Percentiles rank a stretch among this genome's conserved stretches.
Conservation (phyloP, 176 grass and related monocot genomes). For the Urochloa ruziziensis region DNA sequence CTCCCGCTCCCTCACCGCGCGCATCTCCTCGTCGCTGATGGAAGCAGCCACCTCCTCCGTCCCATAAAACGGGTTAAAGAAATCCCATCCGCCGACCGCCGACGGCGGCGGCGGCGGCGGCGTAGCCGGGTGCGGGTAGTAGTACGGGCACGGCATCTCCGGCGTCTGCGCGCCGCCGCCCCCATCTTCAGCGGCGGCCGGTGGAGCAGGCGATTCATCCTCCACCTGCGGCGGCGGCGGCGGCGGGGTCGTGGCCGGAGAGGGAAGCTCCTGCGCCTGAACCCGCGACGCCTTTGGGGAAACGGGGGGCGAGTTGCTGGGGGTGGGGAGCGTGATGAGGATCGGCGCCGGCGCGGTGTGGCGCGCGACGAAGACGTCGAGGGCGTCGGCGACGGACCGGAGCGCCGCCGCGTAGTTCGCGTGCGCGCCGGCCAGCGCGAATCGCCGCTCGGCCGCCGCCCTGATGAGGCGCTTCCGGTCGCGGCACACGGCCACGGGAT, state of each 20-base stretch:
- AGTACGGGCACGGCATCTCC: conserved; percentile 67
- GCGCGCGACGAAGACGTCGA: conserved; percentile 80
- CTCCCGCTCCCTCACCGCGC: conserved; percentile 72
- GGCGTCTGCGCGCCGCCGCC: conserved; percentile 12
- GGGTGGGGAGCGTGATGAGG: conserved; percentile 73
- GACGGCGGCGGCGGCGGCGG: conserved; percentile 38
- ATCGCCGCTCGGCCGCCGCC: conserved; percentile 65
- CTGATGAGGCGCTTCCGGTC: conserved; percentile 87
- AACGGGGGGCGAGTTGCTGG: conserved; percentile 27
- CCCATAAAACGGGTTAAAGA: conserved; percentile 95
- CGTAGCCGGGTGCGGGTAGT: conserved; percentile 44
- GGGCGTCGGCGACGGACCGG: conserved; percentile 58
- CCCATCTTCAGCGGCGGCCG: background rate
- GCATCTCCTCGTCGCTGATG: conserved; percentile 78
- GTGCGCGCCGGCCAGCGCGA: conserved; percentile 68
- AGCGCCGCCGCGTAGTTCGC: conserved; percentile 63
- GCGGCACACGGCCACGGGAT: conserved; percentile 78
- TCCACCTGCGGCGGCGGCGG: background rate
- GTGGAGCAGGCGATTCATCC: background rate
- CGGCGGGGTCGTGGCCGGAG: background rate
- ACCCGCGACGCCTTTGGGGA: conserved; percentile 42
- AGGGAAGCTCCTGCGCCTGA: conserved; percentile 4
- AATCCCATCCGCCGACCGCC: conserved; percentile 71
- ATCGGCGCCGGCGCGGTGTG: conserved; percentile 81
- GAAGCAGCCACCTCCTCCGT: conserved; percentile 38